Percentiles rank a stretch among this genome's conserved stretches.
Conservation (phyloP, 1,139 yeast genomes). For the Candida glucosophila region DNA sequence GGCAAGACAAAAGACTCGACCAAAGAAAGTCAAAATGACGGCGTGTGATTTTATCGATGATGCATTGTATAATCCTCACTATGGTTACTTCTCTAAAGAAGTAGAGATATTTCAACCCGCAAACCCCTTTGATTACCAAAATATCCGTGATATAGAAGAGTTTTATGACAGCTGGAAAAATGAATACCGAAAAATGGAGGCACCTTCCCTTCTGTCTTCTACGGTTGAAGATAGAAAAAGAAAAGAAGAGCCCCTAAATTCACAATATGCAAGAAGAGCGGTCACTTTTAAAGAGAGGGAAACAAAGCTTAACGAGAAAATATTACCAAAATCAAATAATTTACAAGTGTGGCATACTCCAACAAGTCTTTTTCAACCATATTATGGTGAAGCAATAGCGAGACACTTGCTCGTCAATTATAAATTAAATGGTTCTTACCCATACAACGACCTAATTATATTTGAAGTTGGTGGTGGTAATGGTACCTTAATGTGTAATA, state of each 20-base stretch:
- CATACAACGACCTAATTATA: constrained; percentile 57
- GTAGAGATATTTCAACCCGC: constrained; percentile 68
- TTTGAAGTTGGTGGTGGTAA: constrained; percentile 92
- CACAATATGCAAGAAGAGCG: constrained; percentile 28
- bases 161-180: constrained; percentile 62
- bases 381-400: constrained; percentile 79
- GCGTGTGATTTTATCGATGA: constrained; percentile 78
- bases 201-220: too few relatives aligned
- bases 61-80: constrained; percentile 69
- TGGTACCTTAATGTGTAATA: constrained; percentile 76
- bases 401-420: constrained; percentile 64
- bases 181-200: constrained; percentile 43
- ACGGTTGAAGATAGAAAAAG: constrained; percentile 35
- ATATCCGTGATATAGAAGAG: constrained; percentile 57
- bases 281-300: constrained; percentile 23
- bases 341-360: constrained; percentile 89
- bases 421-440: constrained; percentile 50
- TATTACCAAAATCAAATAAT: constrained; percentile 22
- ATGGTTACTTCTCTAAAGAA: constrained; percentile 75
- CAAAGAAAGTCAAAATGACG: constrained; percentile 59
- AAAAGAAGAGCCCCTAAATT: constrained; percentile 10
- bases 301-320: constrained; percentile 7
- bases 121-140: constrained; percentile 51
- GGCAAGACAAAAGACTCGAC: constrained; percentile 40
- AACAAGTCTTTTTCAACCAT: constrained; percentile 75